Evolutionary conservation across 176 grass and related monocot species (phyloP).

Genomic region (Carex littledalei): DNA sequence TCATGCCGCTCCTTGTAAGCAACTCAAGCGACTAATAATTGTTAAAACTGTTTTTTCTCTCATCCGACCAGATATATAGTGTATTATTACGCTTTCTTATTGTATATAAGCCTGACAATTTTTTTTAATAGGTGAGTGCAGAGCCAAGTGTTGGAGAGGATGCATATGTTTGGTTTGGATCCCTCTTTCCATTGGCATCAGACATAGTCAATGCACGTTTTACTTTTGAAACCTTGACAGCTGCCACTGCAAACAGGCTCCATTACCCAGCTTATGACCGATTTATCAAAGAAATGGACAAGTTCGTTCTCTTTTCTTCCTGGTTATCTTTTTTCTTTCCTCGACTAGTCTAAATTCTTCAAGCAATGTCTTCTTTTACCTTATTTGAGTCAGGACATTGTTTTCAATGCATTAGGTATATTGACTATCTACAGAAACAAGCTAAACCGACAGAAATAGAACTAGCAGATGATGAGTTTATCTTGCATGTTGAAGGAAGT

Average conservation of each 20-base stretch:
- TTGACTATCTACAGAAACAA: conserved; percentile 46
- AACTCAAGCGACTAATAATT: not conserved
- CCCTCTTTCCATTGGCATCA: conserved; percentile 67
- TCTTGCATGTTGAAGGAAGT: conserved; percentile 74
- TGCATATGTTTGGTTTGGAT: conserved; percentile 79
- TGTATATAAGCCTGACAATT: not conserved
- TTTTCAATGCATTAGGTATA: conserved; percentile 34
- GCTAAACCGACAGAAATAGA: conserved; percentile 56
- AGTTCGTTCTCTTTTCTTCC: conserved; percentile 31
- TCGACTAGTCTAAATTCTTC: not conserved
- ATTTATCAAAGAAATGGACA: conserved; percentile 92
- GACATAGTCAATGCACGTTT: conserved; percentile 86
- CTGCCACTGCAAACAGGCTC: conserved; percentile 54
- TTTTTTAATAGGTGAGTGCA: conserved; percentile 56
- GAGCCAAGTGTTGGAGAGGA: conserved; percentile 70
- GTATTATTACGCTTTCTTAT: not conserved
- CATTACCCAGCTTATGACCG: conserved; percentile 90
- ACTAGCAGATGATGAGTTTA: conserved; percentile 69
- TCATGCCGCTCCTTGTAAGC: conserved; percentile 92
- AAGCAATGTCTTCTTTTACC: not conserved
- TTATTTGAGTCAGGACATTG: not conserved
- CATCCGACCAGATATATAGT: not conserved
- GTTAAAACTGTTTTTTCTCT: not conserved
- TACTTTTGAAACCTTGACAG: conserved; percentile 80
- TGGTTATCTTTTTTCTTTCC: not conserved